Evolutionary conservation across 257 asterid genomes (phyloP), one percentile per base, ranked within the genome.

Genomic region (Petrea volubilis): DNA sequence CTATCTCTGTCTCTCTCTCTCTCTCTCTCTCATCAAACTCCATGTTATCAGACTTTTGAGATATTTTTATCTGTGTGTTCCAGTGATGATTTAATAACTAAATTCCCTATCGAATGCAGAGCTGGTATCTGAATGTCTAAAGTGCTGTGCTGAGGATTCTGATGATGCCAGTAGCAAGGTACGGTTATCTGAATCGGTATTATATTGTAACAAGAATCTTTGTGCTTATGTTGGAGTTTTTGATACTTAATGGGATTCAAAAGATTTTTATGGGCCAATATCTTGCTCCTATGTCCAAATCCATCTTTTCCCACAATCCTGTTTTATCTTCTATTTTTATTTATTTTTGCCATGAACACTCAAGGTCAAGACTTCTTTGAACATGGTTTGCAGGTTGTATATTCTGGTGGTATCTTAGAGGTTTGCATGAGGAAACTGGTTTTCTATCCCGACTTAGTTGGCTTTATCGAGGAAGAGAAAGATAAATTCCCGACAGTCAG

Each of bases 391-490:
- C 86, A 90, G 97, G 82, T 91, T 70, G 60, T 82, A 29, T 93
- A 93, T 76, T 81, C 96, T 64, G 96, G 97, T 31, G 96, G 94
- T 23, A 79, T 85, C 62, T 67, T 93, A 68, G 96, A 91, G 87
- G 98, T 89, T 64, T 93, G 98, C 91, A 93, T 91, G 98, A 87
- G 98, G 84, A 93, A 91, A 73, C 83, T 93, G 72, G 98, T 91
- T 34, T 93, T 93, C 74, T 93, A 91, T 83, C 96, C 98, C 6
- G 97, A 93, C 78, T 55, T 91, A 41, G 97, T 87, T 43, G 94
- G 91, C 15, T 93, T 93, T 71, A 90, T 93, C 14, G 98, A 93
- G 86, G 97, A 91, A 75, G 98, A 91, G 79, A 90, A 87, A 78
- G 96, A 91, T 59, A 85, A 83, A 47, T 93, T 93, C 77, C 96